Base-by-base conservation (phyloP, 2,329 filamentous ascomycete genomes). In the Periconia sp. region DNA sequence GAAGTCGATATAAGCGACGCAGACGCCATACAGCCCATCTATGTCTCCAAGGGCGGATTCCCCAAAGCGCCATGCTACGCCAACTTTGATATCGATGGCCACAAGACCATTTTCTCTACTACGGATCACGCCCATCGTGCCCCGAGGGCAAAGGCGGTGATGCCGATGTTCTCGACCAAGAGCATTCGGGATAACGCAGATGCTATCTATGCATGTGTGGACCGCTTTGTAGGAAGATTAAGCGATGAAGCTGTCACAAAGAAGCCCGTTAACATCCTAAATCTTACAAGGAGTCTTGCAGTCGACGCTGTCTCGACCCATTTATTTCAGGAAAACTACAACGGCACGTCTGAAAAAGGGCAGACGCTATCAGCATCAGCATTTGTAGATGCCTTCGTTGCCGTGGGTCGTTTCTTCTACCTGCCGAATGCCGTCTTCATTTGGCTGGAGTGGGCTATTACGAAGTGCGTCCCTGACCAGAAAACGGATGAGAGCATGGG, bases 61-160 rank as follows among this genome's bases (percentile, higher is more conserved):
- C 59, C 64, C 0, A 83, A 84, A 56, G 71, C 77, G 1, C 52
- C 59, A 0, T 76, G 71, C 43, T 83, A 83, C 56, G 60, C 63
- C 1, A 83, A 83, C 49, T 83, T 83, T 52, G 77, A 82, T 44
- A 78, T 82, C 13, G 80, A 82, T 50, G 78, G 77, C 1, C 76
- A 78, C 51, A 61, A 71, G 19, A 79, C 78, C 1, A 77, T 84
- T 24, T 84, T 84, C 62, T 78, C 74, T 3, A 73, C 69, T 0
- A 65, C 70, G 13, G 70, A 75, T 41, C 62, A 59, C 3, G 67
- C 66, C 3, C 64, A 75, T 30, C 58, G 79, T 9, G 71, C 69
- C 3, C 48, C 61, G 4, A 62, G 79, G 32, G 77, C 76, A 10
- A 81, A 80, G 55, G 74, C 75, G 12, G 77, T 82, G 0, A 59